Base-by-base conservation (phyloP, 1,284 basidiomycete species). In the Tilletia setariae region DNA sequence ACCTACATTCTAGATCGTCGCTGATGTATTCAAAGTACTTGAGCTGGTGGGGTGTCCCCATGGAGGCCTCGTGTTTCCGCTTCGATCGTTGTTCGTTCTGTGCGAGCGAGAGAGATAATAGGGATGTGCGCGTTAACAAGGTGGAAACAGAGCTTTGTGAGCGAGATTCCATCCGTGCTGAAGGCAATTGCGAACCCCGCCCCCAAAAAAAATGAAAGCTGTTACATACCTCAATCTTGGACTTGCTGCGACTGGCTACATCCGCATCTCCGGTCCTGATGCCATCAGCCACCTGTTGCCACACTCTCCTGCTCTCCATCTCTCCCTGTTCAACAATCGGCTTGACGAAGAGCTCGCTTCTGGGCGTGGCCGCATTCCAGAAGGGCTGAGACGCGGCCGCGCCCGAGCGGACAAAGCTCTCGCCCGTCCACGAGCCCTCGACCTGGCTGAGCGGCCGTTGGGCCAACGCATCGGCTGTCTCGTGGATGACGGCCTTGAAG, bases 261-360 rank as follows among this genome's bases (percentile, higher is more conserved):
- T 98, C 95, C 80, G 93, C 98, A 82, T 98, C 91, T 25, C 92
- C 91, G 64, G 89, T 89, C 65, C 91, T 85, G 73, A 98, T 98
- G 28, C 95, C 95, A 80, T 91, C 90, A 32, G 94, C 90, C 28
- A 97, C 94, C 16, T 87, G 86, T 76, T 86, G 84, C 95, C 95
- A 98, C 69, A 97, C 85, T 77, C 87, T 87, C 75, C 95, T 86
- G 72, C 89, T 93, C 86, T 98, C 95, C 86, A 89, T 93, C 76
- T 91, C 89, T 44, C 87, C 87, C 86, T 87, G 92, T 87, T 84
- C 85, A 66, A 84, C 86, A 32, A 91, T 86, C 9, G 87, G 77
- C 43, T 84, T 84, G 53, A 91, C 89, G 1, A 83, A 85, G 25
- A 94, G 89, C 80, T 93, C 92, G 82, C 91, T 89, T 77, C 86